A percentile compares a stretch with the other conserved stretches of the same genome.
Conservation (phyloP, 2,329 filamentous ascomycete species). For the Mariannaea sp. region DNA sequence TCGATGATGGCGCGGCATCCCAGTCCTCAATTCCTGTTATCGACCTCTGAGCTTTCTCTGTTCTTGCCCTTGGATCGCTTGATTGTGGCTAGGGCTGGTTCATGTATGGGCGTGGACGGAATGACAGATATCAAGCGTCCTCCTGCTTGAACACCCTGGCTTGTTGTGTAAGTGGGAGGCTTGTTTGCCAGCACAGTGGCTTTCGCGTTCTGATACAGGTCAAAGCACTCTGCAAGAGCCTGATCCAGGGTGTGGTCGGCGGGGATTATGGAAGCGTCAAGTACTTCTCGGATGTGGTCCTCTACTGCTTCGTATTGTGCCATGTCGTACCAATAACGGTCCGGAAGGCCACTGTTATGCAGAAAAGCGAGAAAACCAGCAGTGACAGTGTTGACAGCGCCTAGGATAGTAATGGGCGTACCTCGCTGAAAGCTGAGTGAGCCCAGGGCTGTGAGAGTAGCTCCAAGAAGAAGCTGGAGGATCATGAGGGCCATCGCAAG, state of each 20-base stretch:
- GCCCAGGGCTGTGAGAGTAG: constrained; percentile 56
- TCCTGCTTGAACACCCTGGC: constrained; percentile 20
- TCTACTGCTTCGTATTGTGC: constrained; percentile 56
- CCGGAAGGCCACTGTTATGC: constrained; percentile 59
- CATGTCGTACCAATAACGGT: constrained; percentile 55
- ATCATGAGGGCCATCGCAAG: constrained; percentile 54
- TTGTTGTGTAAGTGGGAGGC: constrained; percentile 48
- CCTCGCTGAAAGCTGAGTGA: constrained; percentile 46
- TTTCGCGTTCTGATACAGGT: constrained; percentile 51
- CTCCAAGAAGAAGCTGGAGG: constrained; percentile 54
- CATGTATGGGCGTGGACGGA: background rate
- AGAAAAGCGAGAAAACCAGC: constrained; percentile 57
- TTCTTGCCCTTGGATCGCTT: constrained; percentile 15
- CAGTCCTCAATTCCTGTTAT: constrained; percentile 13
- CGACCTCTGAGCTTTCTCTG: constrained; percentile 19
- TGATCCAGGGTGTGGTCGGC: constrained; percentile 51
- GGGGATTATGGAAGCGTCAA: constrained; percentile 54
- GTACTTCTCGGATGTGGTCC: constrained; percentile 55
- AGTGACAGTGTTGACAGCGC: constrained; percentile 54
- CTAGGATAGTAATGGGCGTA: constrained; percentile 54
- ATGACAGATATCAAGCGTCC: constrained; percentile 6
- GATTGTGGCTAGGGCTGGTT: constrained; percentile 1
- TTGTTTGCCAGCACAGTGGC: constrained; percentile 54
- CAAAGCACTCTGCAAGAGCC: constrained; percentile 53
- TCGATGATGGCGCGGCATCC: constrained; percentile 10